Percentiles rank a stretch among this genome's conserved stretches.
phyloP scores from a whole-genome alignment of 495 filamentous ascomycete species.

The Opeltia flavorubescens region DNA sequence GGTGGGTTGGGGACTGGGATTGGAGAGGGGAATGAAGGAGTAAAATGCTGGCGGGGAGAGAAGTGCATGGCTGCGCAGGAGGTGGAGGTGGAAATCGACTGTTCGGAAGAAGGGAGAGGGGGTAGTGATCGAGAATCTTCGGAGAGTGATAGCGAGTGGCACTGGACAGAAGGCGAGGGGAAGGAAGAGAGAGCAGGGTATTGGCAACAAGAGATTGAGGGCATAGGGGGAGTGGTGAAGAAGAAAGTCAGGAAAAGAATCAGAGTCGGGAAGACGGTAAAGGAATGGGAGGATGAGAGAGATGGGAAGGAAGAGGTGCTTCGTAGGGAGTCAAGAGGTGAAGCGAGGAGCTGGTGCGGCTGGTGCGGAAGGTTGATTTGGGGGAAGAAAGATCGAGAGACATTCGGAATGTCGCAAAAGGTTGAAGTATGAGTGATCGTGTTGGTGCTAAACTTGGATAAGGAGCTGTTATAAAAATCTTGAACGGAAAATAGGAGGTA shows the following conservation, averaged over 20 bases:
- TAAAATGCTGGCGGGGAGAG: constrained; percentile 61
- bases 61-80: constrained; percentile 56
- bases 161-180: not conserved
- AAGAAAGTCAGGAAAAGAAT: constrained; percentile 56
- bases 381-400: constrained; percentile 7
- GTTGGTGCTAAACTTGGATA: not conserved
- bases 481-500: not conserved
- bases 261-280: constrained; percentile 64
- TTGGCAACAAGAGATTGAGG: constrained; percentile 70
- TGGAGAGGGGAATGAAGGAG: constrained; percentile 74
- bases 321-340: constrained; percentile 41
- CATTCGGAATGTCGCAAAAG: not conserved
- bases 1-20: constrained; percentile 77
- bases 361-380: constrained; percentile 13
- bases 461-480: not conserved
- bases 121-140: constrained; percentile 1
- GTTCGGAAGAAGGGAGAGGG: constrained; percentile 24
- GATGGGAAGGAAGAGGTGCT: constrained; percentile 46
- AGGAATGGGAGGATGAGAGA: constrained; percentile 68
- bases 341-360: constrained; percentile 32
- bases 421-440: too few relatives aligned
- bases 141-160: not conserved
- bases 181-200: constrained; percentile 49
- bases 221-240: constrained; percentile 73
- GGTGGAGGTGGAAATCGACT: constrained; percentile 69